These are phyloP conservation scores for Ustilago cynodontis DNA, from an alignment of 1,284 basidiomycete genomes.

Conservation along the genomic window DNA sequence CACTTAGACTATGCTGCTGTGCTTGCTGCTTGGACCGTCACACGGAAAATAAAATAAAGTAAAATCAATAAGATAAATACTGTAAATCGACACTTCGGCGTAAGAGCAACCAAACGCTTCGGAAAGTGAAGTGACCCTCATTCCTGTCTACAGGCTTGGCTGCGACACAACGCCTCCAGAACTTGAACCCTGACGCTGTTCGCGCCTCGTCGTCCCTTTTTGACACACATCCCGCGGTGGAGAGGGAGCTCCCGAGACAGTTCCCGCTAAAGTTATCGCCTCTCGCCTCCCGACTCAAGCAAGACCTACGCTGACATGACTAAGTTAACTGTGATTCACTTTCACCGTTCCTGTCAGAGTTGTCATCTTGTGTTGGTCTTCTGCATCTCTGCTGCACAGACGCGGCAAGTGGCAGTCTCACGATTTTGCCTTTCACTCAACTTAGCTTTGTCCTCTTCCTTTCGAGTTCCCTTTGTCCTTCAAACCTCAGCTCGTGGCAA, in stretches of 20 bases:
- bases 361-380: constrained; percentile 2
- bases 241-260: constrained; percentile 14
- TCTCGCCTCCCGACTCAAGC: not conserved
- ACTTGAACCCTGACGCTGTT: not conserved
- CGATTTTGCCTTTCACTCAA: not conserved
- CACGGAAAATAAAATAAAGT: no score
- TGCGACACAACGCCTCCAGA: not conserved
- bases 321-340: no score
- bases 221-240: constrained; percentile 3
- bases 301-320: not conserved
- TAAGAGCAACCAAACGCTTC: not conserved
- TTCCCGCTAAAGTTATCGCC: constrained; percentile 16
- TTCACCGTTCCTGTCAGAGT: not conserved
- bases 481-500: not conserved
- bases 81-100: not conserved
- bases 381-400: not conserved
- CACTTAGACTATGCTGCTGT: no score
- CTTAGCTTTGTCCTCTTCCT: not conserved
- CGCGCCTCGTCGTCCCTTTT: not conserved
- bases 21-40: no score
- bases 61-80: no score
- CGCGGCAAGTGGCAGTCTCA: not conserved
- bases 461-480: constrained; percentile 5
- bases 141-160: constrained; percentile 9
- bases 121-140: not conserved